Conservation (phyloP, 305 asterid genomes). For the Vinca major region DNA sequence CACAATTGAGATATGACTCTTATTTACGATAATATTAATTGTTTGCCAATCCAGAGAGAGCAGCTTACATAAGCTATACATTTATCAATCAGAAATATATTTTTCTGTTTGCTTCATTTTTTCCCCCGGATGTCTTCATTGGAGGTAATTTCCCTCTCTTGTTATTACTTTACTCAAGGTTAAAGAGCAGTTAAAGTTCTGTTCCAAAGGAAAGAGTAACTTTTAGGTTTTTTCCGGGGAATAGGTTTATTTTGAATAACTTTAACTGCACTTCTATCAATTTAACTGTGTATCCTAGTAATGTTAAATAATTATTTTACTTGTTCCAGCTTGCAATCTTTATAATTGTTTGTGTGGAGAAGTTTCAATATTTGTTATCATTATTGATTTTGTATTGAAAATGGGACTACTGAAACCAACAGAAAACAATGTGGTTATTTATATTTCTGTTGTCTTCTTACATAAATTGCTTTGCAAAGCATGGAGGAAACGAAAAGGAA, state of each 20-base stretch:
- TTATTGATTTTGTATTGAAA: not conserved
- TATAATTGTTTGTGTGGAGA: not conserved
- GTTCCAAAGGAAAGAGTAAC: too few relatives aligned
- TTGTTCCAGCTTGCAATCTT: not conserved
- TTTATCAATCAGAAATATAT: too few relatives aligned
- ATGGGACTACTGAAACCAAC: not conserved
- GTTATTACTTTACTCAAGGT: too few relatives aligned
- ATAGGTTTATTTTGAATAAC: too few relatives aligned
- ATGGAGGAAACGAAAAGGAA: not conserved
- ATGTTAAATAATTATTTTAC: too few relatives aligned
- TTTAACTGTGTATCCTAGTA: too few relatives aligned
- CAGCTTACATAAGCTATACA: not conserved
- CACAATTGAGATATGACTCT: not conserved
- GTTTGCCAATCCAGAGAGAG: not conserved
- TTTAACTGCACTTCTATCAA: too few relatives aligned
- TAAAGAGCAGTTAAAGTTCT: too few relatives aligned
- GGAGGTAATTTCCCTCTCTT: too few relatives aligned
- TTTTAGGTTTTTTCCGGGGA: too few relatives aligned
- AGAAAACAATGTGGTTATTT: not conserved
- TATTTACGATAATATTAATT: not conserved
- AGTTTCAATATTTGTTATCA: not conserved
- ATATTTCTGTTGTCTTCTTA: not conserved
- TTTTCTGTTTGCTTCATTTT: too few relatives aligned
- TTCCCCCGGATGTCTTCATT: too few relatives aligned
- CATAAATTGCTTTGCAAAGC: not conserved